Conservation (phyloP, 208 protist genomes). For the Angomonas deanei region DNA sequence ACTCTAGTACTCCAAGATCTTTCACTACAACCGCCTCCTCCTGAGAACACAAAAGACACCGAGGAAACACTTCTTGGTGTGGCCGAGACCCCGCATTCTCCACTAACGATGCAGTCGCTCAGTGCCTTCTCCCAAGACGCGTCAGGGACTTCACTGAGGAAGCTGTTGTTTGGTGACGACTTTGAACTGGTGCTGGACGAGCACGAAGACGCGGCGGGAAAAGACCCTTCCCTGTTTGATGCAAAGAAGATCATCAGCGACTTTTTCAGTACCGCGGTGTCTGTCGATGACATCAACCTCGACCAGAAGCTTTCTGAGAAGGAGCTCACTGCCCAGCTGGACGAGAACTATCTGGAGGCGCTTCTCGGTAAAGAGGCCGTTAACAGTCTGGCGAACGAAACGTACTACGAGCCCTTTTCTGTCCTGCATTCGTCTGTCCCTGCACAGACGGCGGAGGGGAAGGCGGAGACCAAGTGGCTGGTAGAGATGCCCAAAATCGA, state of each 20-base stretch:
- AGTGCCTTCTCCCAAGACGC: too few species aligned
- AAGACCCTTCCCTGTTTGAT: conserved; percentile 56
- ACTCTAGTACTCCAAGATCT: background rate
- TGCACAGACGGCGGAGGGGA: background rate
- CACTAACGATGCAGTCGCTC: background rate
- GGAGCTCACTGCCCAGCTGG: conserved; percentile 24
- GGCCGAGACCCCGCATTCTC: background rate
- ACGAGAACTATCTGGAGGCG: conserved; percentile 36
- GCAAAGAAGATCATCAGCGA: conserved; percentile 45
- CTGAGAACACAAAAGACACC: background rate
- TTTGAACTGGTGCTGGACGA: background rate
- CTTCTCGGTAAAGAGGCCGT: conserved; percentile 50
- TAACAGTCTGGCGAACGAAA: conserved; percentile 21
- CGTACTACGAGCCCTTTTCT: conserved; percentile 34
- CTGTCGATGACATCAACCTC: conserved; percentile 37
- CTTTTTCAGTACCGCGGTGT: conserved; percentile 43
- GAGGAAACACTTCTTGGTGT: too few species aligned
- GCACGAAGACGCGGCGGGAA: conserved; percentile 2
- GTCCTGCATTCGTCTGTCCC: conserved; percentile 32
- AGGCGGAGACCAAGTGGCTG: conserved; percentile 35
- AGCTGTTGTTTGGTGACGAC: conserved; percentile 42
- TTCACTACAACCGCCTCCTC: background rate
- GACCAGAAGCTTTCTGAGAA: conserved; percentile 17
- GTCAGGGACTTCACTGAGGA: too few species aligned
- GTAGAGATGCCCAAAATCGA: conserved; percentile 81